Evolutionary conservation across 2,329 filamentous ascomycete genomes (phyloP), one percentile per base, ranked within the genome.

Genomic region (Fusarium albidum): DNA sequence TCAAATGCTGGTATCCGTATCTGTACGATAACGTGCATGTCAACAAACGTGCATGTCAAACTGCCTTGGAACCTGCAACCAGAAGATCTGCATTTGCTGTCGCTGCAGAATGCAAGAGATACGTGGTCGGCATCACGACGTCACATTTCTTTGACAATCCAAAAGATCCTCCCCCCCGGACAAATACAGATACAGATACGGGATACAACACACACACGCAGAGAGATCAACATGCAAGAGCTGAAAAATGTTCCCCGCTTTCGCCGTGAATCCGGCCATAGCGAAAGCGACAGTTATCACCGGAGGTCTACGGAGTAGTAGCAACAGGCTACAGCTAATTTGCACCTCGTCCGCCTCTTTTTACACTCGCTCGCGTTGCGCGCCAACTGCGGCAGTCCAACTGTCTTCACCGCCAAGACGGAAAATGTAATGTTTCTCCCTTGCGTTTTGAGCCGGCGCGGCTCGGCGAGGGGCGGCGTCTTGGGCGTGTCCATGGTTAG

Each of bases 381-480:
- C 57, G 38, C 34, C 57, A 59, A 45, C 49, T 53, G 38, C n/a
- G n/a, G n/a, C n/a, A n/a, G n/a, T n/a, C n/a, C n/a, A 60, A 59
- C 57, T 27, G 25, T 57, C 54, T 61, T 60, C 53, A 61, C 57
- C 57, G 57, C 52, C 31, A 7, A 44, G 49, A 42, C 54, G 49
- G 17, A 42, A 42, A 28, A 54, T 58, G 34, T 58, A 29, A 49
- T 38, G 39, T 32, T n/a, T n/a, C 44, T 60, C 58, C 58, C 58
- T 61, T 61, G 58, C 58, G n/a, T 61, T 28, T 9, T 12, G 45
- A 38, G 37, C 33, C 42, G 53, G 49, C 57, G 53, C 38, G 38
- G 33, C 53, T 59, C 35, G 57, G 53, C 43, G 49, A 41, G 38
- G 31, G 32, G 21, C 4, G 21, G 21, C 21, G 21, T 21, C 21